These are phyloP conservation scores for Reticulascus tulasneorum DNA, from an alignment of 2,329 filamentous ascomycete species.

Conservation along the genomic window DNA sequence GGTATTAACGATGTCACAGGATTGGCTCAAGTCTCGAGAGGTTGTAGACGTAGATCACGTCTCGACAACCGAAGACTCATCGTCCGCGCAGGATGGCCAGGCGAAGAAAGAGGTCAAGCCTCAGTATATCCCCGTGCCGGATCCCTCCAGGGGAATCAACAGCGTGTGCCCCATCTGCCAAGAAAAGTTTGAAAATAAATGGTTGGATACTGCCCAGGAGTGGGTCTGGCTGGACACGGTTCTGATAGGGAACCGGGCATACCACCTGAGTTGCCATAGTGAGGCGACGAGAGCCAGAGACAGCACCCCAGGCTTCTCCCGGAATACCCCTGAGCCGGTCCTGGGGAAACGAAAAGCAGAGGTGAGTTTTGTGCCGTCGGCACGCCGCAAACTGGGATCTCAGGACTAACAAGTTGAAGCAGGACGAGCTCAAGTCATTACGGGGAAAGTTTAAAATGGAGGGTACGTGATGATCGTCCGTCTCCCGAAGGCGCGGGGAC, in stretches of 20 bases:
- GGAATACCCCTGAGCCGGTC: slow-evolving; percentile 60
- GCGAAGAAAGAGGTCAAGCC: slow-evolving; percentile 36
- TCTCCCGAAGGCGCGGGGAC: too few relatives aligned
- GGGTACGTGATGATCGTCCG: slow-evolving; percentile 3
- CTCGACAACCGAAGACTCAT: slow-evolving; percentile 5
- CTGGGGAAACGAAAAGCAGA: slow-evolving; percentile 75
- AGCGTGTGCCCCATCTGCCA: slow-evolving; percentile 90
- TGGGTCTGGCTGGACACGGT: slow-evolving; percentile 95
- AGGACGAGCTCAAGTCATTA: slow-evolving; percentile 26
- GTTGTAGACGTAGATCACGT: slow-evolving; percentile 25
- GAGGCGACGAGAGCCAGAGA: slow-evolving; percentile 70
- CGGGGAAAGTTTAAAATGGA: slow-evolving; percentile 26
- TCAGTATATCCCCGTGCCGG: slow-evolving; percentile 79
- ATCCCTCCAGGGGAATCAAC: slow-evolving; percentile 69
- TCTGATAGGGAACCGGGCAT: slow-evolving; percentile 73
- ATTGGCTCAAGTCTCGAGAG: slow-evolving; percentile 18
- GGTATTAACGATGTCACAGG: slow-evolving; percentile 4
- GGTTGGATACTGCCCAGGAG: slow-evolving; percentile 89
- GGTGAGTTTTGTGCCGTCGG: slow-evolving; percentile 32
- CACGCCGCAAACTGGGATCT: background rate
- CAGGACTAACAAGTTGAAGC: slow-evolving; percentile 22
- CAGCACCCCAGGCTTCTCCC: slow-evolving; percentile 34
- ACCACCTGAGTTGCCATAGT: slow-evolving; percentile 83
- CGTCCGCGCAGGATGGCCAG: slow-evolving; percentile 21
- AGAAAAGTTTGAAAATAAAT: slow-evolving; percentile 88